These are phyloP conservation scores for Cokeromyces recurvatus DNA, from an alignment of 371 early-diverging fungal genomes.

Conservation along the genomic window DNA sequence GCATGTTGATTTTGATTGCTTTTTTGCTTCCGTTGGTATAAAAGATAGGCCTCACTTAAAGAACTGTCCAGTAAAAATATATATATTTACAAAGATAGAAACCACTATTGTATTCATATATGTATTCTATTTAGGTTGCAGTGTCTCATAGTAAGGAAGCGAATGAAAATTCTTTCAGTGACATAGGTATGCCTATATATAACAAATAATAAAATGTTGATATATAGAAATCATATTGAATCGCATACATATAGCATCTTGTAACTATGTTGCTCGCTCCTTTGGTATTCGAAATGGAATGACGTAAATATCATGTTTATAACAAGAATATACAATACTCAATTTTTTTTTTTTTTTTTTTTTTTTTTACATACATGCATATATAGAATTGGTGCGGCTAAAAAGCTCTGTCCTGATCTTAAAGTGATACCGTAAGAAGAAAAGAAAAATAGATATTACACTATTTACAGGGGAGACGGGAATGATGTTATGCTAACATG, in stretches of 20 bases:
- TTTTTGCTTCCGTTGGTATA: slow-evolving; percentile 83
- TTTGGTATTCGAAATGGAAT: slow-evolving; percentile 75
- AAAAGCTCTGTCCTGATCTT: slow-evolving; percentile 57
- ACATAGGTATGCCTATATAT: slow-evolving; percentile 36
- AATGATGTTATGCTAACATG: too few species aligned
- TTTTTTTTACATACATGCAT: too few species aligned
- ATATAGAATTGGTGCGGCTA: slow-evolving; percentile 49
- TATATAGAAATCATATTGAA: too few species aligned
- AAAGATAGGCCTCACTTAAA: slow-evolving; percentile 60
- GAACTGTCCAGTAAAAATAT: slow-evolving; percentile 53
- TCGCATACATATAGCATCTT: slow-evolving; percentile 55
- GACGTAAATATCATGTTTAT: slow-evolving; percentile 47
- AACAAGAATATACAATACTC: too few species aligned
- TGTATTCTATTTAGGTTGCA: slow-evolving; percentile 21
- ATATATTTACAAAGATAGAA: slow-evolving; percentile 29
- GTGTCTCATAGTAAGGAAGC: slow-evolving; percentile 35
- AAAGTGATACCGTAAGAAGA: slow-evolving; percentile 55
- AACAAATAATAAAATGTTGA: too few species aligned
- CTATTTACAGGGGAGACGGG: background rate
- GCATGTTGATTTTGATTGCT: slow-evolving; percentile 95
- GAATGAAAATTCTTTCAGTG: slow-evolving; percentile 32
- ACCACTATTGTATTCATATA: background rate
- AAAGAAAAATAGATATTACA: too few species aligned
- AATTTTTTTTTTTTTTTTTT: background rate
- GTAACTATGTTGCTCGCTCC: slow-evolving; percentile 76